Evolutionary conservation across 2,329 filamentous ascomycete genomes (phyloP).

Genomic region (Biscogniauxia sp.): DNA sequence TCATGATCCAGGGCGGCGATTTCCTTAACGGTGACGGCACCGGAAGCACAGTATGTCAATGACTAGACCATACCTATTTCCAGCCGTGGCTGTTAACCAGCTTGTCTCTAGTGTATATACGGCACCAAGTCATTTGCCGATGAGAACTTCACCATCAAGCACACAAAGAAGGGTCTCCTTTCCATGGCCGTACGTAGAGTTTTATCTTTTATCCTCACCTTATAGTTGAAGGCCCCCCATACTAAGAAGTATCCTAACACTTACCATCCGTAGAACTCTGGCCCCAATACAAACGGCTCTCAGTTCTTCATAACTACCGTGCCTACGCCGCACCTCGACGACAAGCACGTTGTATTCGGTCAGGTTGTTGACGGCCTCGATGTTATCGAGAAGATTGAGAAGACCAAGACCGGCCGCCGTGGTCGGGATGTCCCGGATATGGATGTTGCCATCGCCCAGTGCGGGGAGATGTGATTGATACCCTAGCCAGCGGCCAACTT

Average conservation of each 20-base stretch:
- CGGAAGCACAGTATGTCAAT: conserved; percentile 58
- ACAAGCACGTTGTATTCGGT: conserved; percentile 95
- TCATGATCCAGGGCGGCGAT: conserved; percentile 97
- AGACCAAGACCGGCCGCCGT: conserved; percentile 73
- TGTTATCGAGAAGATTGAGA: conserved; percentile 88
- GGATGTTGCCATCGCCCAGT: conserved; percentile 81
- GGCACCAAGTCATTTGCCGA: conserved; percentile 81
- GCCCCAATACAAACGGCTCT: conserved; percentile 87
- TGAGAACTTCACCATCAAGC: conserved; percentile 81
- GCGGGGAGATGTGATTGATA: conserved; percentile 80
- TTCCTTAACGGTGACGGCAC: conserved; percentile 93
- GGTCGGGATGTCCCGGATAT: conserved; percentile 78
- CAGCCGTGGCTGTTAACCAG: conserved; percentile 2
- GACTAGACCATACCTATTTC: not conserved
- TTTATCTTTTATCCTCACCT: not conserved
- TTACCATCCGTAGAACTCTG: conserved; percentile 67
- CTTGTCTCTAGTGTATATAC: conserved; percentile 64
- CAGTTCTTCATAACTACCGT: conserved; percentile 98
- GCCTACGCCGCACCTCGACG: conserved; percentile 81
- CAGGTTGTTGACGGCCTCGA: conserved; percentile 88
- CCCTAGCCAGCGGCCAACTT: no score
- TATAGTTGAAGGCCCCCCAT: not conserved
- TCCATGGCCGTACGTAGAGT: conserved; percentile 81
- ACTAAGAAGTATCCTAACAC: conserved; percentile 1
- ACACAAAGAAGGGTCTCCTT: conserved; percentile 75